phyloP scores from a whole-genome alignment of 352 stramenopile genomes.

The Plasmopara muralis region DNA sequence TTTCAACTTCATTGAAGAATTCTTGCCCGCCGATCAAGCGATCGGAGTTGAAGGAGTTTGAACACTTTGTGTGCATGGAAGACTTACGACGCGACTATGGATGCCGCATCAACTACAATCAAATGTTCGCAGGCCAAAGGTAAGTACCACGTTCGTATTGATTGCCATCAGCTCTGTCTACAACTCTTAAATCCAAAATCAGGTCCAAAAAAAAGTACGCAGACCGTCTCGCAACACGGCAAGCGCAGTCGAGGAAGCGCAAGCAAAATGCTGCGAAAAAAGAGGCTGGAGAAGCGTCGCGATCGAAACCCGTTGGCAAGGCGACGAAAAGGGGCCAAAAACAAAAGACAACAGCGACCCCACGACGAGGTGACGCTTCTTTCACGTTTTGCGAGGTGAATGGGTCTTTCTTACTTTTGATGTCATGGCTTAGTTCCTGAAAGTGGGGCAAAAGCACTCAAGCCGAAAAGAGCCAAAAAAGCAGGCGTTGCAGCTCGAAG shows the following conservation, averaged over 20 bases:
- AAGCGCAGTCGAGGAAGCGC: slow-evolving; percentile 43
- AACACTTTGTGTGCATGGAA: slow-evolving; percentile 63
- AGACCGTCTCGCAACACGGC: slow-evolving; percentile 37
- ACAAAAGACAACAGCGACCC: slow-evolving; percentile 13
- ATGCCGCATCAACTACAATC: slow-evolving; percentile 62
- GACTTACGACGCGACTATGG: slow-evolving; percentile 42
- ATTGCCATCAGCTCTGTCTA: background rate
- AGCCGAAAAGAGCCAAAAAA: slow-evolving; percentile 24
- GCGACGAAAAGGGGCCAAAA: slow-evolving; percentile 18
- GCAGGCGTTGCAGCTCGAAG: slow-evolving; percentile 16
- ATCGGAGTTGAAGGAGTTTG: slow-evolving; percentile 46
- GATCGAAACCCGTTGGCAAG: slow-evolving; percentile 13
- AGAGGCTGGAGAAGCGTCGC: slow-evolving; percentile 2
- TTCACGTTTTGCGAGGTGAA: background rate
- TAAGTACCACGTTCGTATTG: slow-evolving; percentile 8
- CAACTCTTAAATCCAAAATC: background rate
- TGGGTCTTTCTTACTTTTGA: slow-evolving; percentile 3
- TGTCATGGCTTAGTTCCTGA: slow-evolving; percentile 9
- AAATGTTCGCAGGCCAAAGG: slow-evolving; percentile 67
- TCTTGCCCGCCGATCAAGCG: slow-evolving; percentile 18
- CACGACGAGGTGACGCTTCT: slow-evolving; percentile 23
- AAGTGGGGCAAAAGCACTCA: slow-evolving; percentile 13
- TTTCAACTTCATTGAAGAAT: slow-evolving; percentile 12
- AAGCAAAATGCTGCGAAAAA: slow-evolving; percentile 25
- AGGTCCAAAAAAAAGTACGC: slow-evolving; percentile 45